Evolutionary conservation across 2,329 filamentous ascomycete genomes (phyloP).

Genomic region (Fusarium avenaceum): DNA sequence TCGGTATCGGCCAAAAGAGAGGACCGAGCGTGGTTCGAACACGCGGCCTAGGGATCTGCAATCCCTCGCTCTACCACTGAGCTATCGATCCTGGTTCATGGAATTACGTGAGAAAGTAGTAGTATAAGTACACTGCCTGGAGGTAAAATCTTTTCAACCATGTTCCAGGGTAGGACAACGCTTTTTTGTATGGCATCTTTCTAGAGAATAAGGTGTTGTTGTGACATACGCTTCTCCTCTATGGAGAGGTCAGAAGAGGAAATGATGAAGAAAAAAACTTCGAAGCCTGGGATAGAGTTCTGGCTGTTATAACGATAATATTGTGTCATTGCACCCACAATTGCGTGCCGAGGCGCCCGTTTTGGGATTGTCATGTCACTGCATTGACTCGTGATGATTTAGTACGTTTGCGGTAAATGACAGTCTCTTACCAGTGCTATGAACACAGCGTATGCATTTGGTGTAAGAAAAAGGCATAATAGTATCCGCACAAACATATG

Average conservation of each 20-base stretch:
- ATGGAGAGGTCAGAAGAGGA: not conserved
- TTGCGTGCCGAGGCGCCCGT: conserved; percentile 16
- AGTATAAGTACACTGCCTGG: accelerated
- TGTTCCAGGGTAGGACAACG: not conserved
- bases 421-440: not conserved
- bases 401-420: not conserved
- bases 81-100: conserved; percentile 38
- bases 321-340: conserved; percentile 14
- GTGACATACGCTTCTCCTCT: not conserved
- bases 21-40: conserved; percentile 45
- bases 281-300: no score
- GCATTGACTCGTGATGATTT: conserved; percentile 10
- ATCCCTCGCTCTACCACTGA: conserved; percentile 45
- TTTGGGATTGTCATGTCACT: conserved; percentile 13
- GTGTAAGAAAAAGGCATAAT: no score
- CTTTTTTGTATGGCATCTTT: not conserved
- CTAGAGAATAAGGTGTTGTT: not conserved
- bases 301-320: not conserved
- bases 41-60: conserved; percentile 44
- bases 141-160: accelerated
- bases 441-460: not conserved
- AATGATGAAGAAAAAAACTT: not conserved
- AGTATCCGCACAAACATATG: no score
- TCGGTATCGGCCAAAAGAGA: not conserved
- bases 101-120: accelerated